Conservation (phyloP, 148 eudicot species). For the Nepenthes gracilis region DNA sequence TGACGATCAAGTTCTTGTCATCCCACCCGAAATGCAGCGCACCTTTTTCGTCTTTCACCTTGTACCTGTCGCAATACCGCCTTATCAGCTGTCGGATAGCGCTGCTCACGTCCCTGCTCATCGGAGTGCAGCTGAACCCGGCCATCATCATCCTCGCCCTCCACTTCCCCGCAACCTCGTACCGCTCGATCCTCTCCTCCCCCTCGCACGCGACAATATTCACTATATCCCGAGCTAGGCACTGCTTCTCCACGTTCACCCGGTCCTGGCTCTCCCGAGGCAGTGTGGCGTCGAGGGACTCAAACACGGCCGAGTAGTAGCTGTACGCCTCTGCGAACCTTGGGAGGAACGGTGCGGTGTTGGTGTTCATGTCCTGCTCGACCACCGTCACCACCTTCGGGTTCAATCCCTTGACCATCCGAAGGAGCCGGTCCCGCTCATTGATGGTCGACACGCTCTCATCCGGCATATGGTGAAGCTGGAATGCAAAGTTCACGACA, state of each 20-base stretch:
- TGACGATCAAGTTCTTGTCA: constrained; percentile 31
- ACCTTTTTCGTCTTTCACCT: constrained; percentile 39
- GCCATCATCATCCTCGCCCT: constrained; percentile 93
- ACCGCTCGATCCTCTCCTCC: constrained; percentile 82
- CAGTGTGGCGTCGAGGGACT: constrained; percentile 69
- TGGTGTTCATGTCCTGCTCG: constrained; percentile 86
- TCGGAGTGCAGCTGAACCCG: constrained; percentile 40
- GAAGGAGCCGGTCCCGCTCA: constrained; percentile 65
- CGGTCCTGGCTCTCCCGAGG: constrained; percentile 64
- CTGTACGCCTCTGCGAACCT: constrained; percentile 64
- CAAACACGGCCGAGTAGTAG: constrained; percentile 69
- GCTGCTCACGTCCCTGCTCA: constrained; percentile 26
- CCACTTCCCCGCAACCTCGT: constrained; percentile 94
- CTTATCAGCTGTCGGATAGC: constrained; percentile 38
- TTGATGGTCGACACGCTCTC: constrained; percentile 84
- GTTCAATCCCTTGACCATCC: constrained; percentile 61
- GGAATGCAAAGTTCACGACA: constrained; percentile 73
- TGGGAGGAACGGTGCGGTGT: constrained; percentile 65
- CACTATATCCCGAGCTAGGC: constrained; percentile 79
- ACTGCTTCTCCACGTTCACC: constrained; percentile 74
- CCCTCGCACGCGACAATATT: constrained; percentile 90
- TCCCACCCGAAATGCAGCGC: constrained; percentile 50
- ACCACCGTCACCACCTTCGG: constrained; percentile 78
- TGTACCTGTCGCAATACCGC: constrained; percentile 43
- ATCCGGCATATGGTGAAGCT: constrained; percentile 91